Evolutionary conservation across 345 rosid species (phyloP).

Genomic region (Punica granatum): DNA sequence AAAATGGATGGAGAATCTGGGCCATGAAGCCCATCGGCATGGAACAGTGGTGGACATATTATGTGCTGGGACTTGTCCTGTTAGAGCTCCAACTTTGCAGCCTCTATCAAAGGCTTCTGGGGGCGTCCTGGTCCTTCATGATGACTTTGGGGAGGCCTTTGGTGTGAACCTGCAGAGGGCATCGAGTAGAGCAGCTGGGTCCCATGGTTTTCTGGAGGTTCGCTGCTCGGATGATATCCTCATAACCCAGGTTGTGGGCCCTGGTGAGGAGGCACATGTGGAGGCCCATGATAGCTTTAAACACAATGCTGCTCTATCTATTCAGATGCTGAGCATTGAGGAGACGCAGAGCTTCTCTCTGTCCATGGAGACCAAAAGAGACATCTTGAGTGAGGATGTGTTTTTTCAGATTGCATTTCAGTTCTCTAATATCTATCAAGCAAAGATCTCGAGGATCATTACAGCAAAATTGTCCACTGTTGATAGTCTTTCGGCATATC

Average conservation of each 20-base stretch:
- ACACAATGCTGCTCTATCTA: conserved; percentile 50
- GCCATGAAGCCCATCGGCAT: conserved; percentile 64
- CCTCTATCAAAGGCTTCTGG: conserved; percentile 95
- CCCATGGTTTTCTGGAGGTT: conserved; percentile 81
- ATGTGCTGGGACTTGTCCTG: conserved; percentile 98
- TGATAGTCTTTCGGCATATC: conserved; percentile 79
- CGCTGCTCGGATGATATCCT: conserved; percentile 92
- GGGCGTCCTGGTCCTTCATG: conserved; percentile 91
- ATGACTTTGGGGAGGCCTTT: conserved; percentile 98
- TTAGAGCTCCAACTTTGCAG: conserved; percentile 77
- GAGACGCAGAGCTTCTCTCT: conserved; percentile 90
- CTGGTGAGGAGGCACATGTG: conserved; percentile 86
- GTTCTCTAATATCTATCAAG: conserved; percentile 75
- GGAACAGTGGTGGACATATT: conserved; percentile 83
- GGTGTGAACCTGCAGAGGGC: conserved; percentile 97
- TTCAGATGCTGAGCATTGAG: conserved; percentile 87
- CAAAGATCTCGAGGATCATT: conserved; percentile 77
- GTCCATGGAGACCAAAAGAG: conserved; percentile 78
- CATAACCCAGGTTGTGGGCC: conserved; percentile 88
- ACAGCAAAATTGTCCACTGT: conserved; percentile 78
- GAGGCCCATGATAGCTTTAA: conserved; percentile 71
- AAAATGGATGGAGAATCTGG: conserved; percentile 83
- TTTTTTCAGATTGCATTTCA: conserved; percentile 82
- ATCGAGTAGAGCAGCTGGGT: conserved; percentile 73
- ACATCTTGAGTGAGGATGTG: conserved; percentile 59